Percentiles rank a stretch among this genome's conserved stretches.
phyloP scores from a whole-genome alignment of 179 eudicot species.

The Carnegiea gigantea region DNA sequence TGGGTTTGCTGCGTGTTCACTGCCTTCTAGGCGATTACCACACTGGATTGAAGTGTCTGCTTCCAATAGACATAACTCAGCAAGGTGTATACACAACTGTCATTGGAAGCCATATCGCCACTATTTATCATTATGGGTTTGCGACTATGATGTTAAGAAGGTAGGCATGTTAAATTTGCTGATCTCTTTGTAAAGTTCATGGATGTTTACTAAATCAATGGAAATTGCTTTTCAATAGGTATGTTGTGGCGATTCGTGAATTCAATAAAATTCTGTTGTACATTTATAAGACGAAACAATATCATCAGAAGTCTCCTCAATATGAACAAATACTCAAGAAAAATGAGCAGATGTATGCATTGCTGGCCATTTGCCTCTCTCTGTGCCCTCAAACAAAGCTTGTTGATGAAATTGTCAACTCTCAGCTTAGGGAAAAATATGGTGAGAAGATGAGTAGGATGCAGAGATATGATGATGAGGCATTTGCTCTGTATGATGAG shows the following conservation, averaged over 20 bases:
- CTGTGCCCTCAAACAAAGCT: slow-evolving; percentile 91
- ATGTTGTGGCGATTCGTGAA: slow-evolving; percentile 79
- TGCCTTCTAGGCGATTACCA: slow-evolving; percentile 94
- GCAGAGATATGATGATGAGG: slow-evolving; percentile 90
- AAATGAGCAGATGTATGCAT: slow-evolving; percentile 98
- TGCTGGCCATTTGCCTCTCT: slow-evolving; percentile 73
- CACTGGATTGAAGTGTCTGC: slow-evolving; percentile 89
- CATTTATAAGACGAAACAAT: slow-evolving; percentile 84
- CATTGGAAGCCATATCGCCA: slow-evolving; percentile 92
- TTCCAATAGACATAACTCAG: slow-evolving; percentile 88
- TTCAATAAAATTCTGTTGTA: slow-evolving; percentile 84
- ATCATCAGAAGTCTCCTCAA: slow-evolving; percentile 91
- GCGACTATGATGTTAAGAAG: slow-evolving; percentile 96
- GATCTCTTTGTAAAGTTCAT: slow-evolving; percentile 4
- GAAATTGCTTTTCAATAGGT: slow-evolving; percentile 40
- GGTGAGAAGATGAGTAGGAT: slow-evolving; percentile 94
- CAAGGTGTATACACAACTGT: slow-evolving; percentile 92
- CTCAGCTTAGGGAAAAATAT: slow-evolving; percentile 82
- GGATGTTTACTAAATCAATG: slow-evolving; percentile 5
- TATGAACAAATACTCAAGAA: slow-evolving; percentile 95
- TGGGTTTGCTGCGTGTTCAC: slow-evolving; percentile 87
- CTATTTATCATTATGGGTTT: slow-evolving; percentile 95
- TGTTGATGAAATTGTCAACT: slow-evolving; percentile 87
- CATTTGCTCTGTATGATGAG: slow-evolving; percentile 83
- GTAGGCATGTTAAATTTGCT: slow-evolving; percentile 34